phyloP scores from a whole-genome alignment of 2,329 filamentous ascomycete genomes.

The Phialocephala sp. region DNA sequence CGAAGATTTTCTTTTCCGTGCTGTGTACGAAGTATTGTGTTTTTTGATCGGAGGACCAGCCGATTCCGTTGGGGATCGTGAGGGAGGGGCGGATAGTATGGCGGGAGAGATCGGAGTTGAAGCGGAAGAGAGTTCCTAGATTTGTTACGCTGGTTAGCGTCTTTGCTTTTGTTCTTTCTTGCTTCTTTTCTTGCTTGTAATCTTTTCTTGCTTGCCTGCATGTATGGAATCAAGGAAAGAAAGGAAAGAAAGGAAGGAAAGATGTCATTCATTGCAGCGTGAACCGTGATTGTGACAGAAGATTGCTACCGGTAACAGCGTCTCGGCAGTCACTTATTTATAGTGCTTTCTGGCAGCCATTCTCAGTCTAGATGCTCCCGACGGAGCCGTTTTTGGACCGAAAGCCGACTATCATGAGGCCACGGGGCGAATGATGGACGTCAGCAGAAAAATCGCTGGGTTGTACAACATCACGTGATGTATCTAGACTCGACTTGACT shows the following conservation, averaged over 20 bases:
- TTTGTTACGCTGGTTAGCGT: conserved; percentile 15
- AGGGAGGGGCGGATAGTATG: conserved; percentile 66
- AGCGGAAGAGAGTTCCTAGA: conserved; percentile 73
- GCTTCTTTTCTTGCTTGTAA: background rate
- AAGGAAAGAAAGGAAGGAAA: background rate
- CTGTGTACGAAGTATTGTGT: conserved; percentile 81
- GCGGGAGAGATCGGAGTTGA: conserved; percentile 66
- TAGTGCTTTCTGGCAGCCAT: background rate
- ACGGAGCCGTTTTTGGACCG: background rate
- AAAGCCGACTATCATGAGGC: too few species aligned
- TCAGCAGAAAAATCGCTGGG: background rate
- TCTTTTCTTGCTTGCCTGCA: background rate
- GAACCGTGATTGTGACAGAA: background rate
- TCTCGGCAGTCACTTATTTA: background rate
- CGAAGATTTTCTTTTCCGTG: conserved; percentile 70
- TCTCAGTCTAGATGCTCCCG: background rate
- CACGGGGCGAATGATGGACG: background rate
- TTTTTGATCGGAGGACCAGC: conserved; percentile 75
- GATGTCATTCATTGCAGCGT: background rate
- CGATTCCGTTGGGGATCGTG: conserved; percentile 83
- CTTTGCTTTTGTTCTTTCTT: background rate
- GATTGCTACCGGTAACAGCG: background rate
- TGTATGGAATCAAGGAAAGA: background rate
- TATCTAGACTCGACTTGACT: background rate
- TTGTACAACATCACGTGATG: background rate